Evolutionary conservation across 2,329 filamentous ascomycete species (phyloP).

Genomic region (Fusarium sp.): DNA sequence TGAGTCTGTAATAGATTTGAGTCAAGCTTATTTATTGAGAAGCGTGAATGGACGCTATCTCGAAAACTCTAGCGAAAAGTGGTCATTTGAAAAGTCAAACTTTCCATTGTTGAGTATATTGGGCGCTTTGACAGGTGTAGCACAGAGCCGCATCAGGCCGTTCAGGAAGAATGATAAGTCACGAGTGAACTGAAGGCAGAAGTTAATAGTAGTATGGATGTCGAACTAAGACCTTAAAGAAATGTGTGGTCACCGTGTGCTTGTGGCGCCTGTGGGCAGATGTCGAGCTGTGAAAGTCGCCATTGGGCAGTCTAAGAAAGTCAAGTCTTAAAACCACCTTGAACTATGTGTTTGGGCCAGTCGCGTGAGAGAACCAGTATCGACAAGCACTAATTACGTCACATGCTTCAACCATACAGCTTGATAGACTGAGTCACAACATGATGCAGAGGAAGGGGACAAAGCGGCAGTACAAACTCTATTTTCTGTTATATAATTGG

Average conservation of each 20-base stretch:
- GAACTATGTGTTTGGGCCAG: fast-evolving
- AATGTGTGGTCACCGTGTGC: no score
- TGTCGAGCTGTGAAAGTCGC: neutral
- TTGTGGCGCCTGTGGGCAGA: fast-evolving
- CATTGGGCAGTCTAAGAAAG: neutral
- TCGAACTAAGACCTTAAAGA: fast-evolving
- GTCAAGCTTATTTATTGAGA: neutral
- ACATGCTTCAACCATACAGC: no score
- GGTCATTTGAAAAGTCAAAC: neutral
- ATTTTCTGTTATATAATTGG: neutral
- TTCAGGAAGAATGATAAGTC: fast-evolving
- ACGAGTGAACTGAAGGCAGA: no score
- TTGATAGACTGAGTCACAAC: neutral
- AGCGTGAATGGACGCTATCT: no score
- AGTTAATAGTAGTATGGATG: fast-evolving
- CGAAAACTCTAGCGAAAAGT: fast-evolving
- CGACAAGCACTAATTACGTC: no score
- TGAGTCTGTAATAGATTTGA: neutral
- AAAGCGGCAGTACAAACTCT: neutral
- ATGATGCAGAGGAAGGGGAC: neutral
- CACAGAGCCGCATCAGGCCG: no score
- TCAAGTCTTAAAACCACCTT: no score
- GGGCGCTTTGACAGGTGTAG: neutral
- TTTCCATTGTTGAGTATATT: no score
- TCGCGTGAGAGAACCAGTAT: neutral